Conservation (phyloP, 192 early-diverging fungal species). For the Obelidium mucronatum region DNA sequence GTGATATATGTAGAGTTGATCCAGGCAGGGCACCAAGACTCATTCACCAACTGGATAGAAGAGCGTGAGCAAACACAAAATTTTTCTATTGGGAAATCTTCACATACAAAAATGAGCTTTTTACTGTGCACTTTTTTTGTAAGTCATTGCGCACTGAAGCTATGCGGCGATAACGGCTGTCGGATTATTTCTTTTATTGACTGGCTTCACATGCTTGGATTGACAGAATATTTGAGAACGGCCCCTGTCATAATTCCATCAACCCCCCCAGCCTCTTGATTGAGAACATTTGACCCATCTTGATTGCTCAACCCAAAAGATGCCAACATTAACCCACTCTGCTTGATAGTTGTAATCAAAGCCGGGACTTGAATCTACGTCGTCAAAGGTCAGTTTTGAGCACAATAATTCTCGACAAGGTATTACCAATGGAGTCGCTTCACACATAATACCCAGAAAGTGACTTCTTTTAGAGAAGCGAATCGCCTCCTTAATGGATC, state of each 20-base stretch:
- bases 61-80: not conserved
- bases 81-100: not conserved
- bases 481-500: slow-evolving; percentile 93
- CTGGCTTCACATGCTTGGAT: slow-evolving; percentile 15
- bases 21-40: slow-evolving; percentile 20
- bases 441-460: slow-evolving; percentile 91
- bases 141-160: not conserved
- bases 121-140: not conserved
- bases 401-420: not conserved
- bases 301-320: slow-evolving; percentile 89
- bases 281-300: slow-evolving; percentile 61
- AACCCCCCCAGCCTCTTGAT: slow-evolving; percentile 85
- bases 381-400: not conserved
- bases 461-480: slow-evolving; percentile 92
- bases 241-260: slow-evolving; percentile 86
- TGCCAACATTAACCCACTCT: slow-evolving; percentile 88
- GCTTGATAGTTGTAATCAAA: slow-evolving; percentile 91
- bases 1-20: slow-evolving; percentile 7
- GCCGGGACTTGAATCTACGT: slow-evolving; percentile 90
- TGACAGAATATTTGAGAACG: slow-evolving; percentile 61
- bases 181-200: not conserved
- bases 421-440: slow-evolving; percentile 85
- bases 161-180: no score
- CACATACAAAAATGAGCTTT: not conserved
- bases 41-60: not conserved